Conservation (phyloP, 75 land plant genomes). For the Sequoia sempervirens region DNA sequence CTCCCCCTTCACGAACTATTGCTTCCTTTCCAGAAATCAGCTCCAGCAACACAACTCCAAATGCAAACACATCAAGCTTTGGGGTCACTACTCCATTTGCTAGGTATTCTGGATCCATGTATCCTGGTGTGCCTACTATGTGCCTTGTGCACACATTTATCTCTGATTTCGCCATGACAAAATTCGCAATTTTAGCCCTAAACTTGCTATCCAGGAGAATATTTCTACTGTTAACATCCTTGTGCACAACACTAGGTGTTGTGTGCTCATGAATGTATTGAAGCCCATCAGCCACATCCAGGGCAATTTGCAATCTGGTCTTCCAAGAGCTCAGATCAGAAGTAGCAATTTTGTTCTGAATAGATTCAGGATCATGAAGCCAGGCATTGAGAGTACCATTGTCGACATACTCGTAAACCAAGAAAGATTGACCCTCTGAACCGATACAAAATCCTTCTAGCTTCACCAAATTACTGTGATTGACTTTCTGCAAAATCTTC, state of each 20-base stretch:
- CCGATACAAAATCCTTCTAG: conserved; percentile 19
- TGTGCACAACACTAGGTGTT: conserved; percentile 34
- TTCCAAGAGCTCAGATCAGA: conserved; percentile 34
- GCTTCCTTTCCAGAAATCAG: too few species aligned
- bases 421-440: conserved; percentile 57
- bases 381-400: conserved; percentile 79
- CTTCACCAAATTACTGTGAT: conserved; percentile 71
- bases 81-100: conserved; percentile 67
- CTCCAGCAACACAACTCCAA: too few species aligned
- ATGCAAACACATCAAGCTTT: conserved; percentile 20
- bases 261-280: conserved; percentile 97
- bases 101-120: conserved; percentile 87
- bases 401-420: conserved; percentile 81
- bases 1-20: conserved; percentile 24
- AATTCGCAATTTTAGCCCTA: conserved; percentile 90
- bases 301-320: conserved; percentile 62
- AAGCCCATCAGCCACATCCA: conserved; percentile 84
- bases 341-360: conserved; percentile 17
- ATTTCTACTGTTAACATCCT: conserved; percentile 72
- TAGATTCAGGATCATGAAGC: conserved; percentile 30
- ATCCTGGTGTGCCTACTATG: conserved; percentile 85
- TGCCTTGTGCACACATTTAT: conserved; percentile 68
- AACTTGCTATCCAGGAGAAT: conserved; percentile 69
- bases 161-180: conserved; percentile 78
- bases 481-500: conserved; percentile 60